Evolutionary conservation across 371 early-diverging fungal genomes (phyloP).

Genomic region (Dinochytrium kinnereticum): DNA sequence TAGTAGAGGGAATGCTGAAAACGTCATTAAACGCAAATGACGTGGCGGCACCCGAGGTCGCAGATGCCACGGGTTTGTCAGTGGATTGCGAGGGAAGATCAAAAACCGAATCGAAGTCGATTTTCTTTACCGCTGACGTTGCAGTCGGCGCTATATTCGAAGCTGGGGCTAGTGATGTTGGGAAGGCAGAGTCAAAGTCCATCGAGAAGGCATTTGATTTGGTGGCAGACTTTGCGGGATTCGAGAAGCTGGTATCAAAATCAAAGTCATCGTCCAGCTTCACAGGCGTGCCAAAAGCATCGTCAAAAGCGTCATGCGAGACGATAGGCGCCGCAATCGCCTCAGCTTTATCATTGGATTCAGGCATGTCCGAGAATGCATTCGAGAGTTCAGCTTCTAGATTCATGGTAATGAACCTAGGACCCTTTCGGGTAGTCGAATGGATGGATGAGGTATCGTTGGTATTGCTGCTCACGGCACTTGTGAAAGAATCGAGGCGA

Average conservation of each 20-base stretch:
- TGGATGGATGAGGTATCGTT: conserved; percentile 12
- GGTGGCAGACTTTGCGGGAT: background rate
- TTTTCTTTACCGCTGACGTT: background rate
- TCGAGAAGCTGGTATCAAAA: conserved; percentile 4
- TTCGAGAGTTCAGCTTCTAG: conserved; percentile 30
- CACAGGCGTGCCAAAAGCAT: conserved; percentile 12
- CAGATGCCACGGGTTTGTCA: background rate
- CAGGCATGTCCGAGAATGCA: conserved; percentile 28
- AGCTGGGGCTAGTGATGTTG: conserved; percentile 1
- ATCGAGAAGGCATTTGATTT: background rate
- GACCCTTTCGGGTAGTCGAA: background rate
- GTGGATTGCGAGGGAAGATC: conserved; percentile 1
- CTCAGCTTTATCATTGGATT: background rate
- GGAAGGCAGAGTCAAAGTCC: conserved; percentile 17
- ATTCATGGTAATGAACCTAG: background rate
- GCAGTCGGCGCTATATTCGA: background rate
- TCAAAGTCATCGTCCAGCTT: conserved; percentile 15
- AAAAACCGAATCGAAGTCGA: conserved; percentile 4
- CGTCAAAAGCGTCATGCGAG: conserved; percentile 18
- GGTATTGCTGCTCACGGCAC: conserved; percentile 13
- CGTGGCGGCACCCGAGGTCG: background rate
- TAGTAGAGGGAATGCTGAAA: conserved; percentile 4
- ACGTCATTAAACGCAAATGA: conserved; percentile 17
- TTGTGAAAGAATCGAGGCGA: conserved; percentile 2
- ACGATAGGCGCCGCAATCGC: background rate